A percentile compares a stretch with the other conserved stretches of the same genome.
These are phyloP conservation scores for Grosmannia huntii DNA, from an alignment of 2,329 filamentous ascomycete species.

Conservation along the genomic window DNA sequence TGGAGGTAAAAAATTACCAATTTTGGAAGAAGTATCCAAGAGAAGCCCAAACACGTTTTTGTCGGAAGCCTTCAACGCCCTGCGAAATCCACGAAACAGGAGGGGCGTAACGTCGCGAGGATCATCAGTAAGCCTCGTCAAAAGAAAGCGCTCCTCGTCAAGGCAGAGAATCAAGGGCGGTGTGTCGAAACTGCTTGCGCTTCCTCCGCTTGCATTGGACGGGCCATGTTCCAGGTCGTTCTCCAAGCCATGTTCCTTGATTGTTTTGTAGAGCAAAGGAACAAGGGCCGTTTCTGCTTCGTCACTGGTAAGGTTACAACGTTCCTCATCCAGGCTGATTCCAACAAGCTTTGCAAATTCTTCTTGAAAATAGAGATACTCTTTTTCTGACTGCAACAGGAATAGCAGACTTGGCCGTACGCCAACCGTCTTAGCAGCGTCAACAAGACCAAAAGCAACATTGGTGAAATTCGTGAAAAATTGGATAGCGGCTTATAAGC, in stretches of 20 bases:
- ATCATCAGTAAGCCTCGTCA: neutral
- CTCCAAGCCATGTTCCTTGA: neutral
- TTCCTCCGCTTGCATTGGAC: too few species aligned
- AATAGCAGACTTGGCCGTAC: too few species aligned
- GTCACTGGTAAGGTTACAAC: too few species aligned
- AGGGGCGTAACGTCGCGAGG: neutral
- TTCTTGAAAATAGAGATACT: too few species aligned
- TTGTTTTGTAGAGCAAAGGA: neutral
- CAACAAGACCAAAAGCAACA: too few species aligned
- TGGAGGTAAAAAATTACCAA: constrained; percentile 1
- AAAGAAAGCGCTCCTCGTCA: neutral
- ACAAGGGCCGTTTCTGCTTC: neutral
- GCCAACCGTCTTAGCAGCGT: too few species aligned
- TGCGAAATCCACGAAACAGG: neutral
- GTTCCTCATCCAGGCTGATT: too few species aligned
- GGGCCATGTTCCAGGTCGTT: neutral
- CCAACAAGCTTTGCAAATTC: too few species aligned
- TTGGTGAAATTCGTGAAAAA: too few species aligned
- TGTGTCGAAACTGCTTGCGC: neutral
- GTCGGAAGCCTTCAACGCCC: neutral
- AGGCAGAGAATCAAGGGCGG: neutral
- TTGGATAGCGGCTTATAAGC: too few species aligned
- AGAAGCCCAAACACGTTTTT: constrained; percentile 1
- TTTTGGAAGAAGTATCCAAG: neutral
- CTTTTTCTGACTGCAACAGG: too few species aligned